Conservation (phyloP, 768 basidiomycete species). For the Mycena rosella region DNA sequence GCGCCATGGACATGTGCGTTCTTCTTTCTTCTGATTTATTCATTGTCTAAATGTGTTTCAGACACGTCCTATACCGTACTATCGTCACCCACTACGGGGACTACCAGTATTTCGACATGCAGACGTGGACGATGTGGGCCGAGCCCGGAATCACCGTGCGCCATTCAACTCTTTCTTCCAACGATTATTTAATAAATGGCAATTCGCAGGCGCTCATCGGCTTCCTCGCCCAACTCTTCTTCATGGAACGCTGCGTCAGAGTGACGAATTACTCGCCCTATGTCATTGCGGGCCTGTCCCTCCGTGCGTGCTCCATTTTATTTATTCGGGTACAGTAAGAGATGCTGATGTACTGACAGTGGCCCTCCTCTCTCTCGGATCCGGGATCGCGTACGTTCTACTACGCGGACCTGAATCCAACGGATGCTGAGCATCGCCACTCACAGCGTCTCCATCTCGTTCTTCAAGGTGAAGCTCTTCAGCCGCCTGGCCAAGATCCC, state of each 20-base stretch:
- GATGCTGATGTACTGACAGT: not conserved
- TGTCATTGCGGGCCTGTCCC: not conserved
- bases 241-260: not conserved
- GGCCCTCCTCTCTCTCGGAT: constrained; percentile 5
- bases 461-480: constrained; percentile 1
- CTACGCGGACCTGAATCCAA: too few species aligned
- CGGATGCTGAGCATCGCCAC: too few species aligned
- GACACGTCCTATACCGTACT: too few species aligned
- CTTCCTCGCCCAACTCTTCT: constrained; percentile 3
- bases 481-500: not conserved
- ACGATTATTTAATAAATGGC: too few species aligned
- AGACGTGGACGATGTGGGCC: not conserved
- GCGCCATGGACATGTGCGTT: too few species aligned
- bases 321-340: too few species aligned
- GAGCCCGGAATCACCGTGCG: too few species aligned
- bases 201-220: constrained; percentile 7
- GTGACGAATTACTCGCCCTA: not conserved
- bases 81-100: too few species aligned
- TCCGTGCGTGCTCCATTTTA: too few species aligned
- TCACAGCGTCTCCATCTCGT: constrained; percentile 12
- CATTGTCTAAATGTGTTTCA: too few species aligned
- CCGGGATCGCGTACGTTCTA: constrained; percentile 17
- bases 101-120: not conserved
- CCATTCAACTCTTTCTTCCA: too few species aligned
- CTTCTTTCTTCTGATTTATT: too few species aligned